Conservation (phyloP, 305 asterid species). For the Fraxinus floribunda region DNA sequence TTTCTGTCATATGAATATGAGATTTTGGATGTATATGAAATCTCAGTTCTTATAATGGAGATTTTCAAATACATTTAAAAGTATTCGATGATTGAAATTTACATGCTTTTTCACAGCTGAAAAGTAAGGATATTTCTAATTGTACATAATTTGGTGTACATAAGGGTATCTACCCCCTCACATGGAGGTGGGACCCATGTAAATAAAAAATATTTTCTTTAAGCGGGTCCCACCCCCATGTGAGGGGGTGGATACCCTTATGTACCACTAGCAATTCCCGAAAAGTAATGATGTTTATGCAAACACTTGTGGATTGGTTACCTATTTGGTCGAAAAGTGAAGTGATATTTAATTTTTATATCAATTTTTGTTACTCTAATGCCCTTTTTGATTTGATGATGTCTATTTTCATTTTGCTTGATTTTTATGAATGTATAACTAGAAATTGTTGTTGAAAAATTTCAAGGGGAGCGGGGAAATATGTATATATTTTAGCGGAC, state of each 20-base stretch:
- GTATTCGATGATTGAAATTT: background rate
- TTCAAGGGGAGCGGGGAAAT: background rate
- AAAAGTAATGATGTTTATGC: too few relatives aligned
- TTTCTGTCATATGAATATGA: background rate
- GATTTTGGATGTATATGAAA: background rate
- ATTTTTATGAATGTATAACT: background rate
- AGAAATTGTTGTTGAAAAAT: background rate
- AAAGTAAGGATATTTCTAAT: too few relatives aligned
- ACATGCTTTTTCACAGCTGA: background rate
- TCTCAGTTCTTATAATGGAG: background rate
- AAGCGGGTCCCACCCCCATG: too few relatives aligned
- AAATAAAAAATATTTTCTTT: too few relatives aligned
- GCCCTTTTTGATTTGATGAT: conserved; percentile 33
- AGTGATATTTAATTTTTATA: background rate
- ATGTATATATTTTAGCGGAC: background rate
- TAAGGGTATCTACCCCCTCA: too few relatives aligned
- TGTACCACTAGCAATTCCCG: too few relatives aligned
- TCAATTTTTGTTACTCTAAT: background rate
- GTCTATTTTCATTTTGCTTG: background rate
- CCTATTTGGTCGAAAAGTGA: too few relatives aligned
- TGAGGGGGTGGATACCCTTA: too few relatives aligned
- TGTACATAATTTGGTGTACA: too few relatives aligned
- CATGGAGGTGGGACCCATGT: too few relatives aligned
- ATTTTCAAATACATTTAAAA: background rate
- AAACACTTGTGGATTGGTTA: too few relatives aligned